Evolutionary conservation across 345 rosid species (phyloP).

Genomic region (Citrus trifoliata): DNA sequence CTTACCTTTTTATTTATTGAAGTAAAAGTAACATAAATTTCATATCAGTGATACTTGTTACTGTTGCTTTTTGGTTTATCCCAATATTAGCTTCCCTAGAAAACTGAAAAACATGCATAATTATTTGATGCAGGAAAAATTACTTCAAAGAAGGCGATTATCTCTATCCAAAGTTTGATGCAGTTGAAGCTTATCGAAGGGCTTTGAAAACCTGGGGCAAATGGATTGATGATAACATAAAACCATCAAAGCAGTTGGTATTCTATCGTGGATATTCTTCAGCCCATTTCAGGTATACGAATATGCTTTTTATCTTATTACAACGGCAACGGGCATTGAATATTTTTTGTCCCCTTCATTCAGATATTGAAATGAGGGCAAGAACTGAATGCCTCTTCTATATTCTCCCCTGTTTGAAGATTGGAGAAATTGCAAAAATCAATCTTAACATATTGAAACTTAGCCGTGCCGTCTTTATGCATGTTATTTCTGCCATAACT

Average conservation of each 20-base stretch:
- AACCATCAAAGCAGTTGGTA: conserved; percentile 61
- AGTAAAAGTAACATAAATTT: not conserved
- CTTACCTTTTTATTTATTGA: not conserved
- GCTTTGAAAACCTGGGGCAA: conserved; percentile 84
- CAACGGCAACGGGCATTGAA: not conserved
- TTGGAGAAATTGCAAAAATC: not conserved
- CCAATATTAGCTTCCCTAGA: not conserved
- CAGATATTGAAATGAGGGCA: not conserved
- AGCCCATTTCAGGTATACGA: conserved; percentile 78
- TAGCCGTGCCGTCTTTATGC: not conserved
- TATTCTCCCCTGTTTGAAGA: not conserved
- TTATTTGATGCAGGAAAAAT: conserved; percentile 61
- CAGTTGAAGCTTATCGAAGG: conserved; percentile 81
- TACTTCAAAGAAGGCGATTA: conserved; percentile 91
- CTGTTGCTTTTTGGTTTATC: not conserved
- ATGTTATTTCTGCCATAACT: not conserved
- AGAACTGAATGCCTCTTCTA: not conserved
- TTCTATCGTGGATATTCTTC: conserved; percentile 95
- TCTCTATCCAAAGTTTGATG: conserved; percentile 74
- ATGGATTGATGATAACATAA: conserved; percentile 64
- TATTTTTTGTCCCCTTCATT: not conserved
- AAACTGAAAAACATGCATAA: conserved; percentile 5
- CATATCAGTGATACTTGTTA: not conserved
- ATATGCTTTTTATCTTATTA: not conserved
- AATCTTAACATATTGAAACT: not conserved